These are phyloP conservation scores for Euryodendron excelsum DNA, from an alignment of 148 eudicot species.

Conservation along the genomic window DNA sequence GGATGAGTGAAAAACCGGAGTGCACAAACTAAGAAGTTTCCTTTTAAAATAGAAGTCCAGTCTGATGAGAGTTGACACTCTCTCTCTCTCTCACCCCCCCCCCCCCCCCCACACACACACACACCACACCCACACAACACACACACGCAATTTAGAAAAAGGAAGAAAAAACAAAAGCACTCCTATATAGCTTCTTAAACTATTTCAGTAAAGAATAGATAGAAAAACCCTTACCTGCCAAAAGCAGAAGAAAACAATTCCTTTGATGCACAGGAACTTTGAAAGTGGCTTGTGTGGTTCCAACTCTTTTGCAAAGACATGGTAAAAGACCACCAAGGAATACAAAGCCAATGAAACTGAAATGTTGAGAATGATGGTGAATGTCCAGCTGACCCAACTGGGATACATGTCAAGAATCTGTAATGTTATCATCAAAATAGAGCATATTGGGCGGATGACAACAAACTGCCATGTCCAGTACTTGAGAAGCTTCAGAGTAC, in stretches of 20 bases:
- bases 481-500: slow-evolving; percentile 64
- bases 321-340: slow-evolving; percentile 74
- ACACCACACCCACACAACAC: no score
- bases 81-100: no score
- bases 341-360: slow-evolving; percentile 86
- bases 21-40: no score
- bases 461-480: slow-evolving; percentile 97
- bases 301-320: slow-evolving; percentile 84
- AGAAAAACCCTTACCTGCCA: slow-evolving; percentile 73
- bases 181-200: background rate
- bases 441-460: slow-evolving; percentile 68
- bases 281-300: slow-evolving; percentile 83
- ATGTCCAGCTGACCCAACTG: slow-evolving; percentile 78
- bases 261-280: slow-evolving; percentile 81
- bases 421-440: slow-evolving; percentile 68
- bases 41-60: no score
- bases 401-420: slow-evolving; percentile 66
- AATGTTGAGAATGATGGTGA: slow-evolving; percentile 72
- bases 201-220: background rate
- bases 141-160: no score
- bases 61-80: no score
- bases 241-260: slow-evolving; percentile 90
- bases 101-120: no score
- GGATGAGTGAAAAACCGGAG: no score
- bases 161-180: no score